Base-by-base conservation (phyloP, 2,329 filamentous ascomycete genomes). In the Aspergillus sp. region DNA sequence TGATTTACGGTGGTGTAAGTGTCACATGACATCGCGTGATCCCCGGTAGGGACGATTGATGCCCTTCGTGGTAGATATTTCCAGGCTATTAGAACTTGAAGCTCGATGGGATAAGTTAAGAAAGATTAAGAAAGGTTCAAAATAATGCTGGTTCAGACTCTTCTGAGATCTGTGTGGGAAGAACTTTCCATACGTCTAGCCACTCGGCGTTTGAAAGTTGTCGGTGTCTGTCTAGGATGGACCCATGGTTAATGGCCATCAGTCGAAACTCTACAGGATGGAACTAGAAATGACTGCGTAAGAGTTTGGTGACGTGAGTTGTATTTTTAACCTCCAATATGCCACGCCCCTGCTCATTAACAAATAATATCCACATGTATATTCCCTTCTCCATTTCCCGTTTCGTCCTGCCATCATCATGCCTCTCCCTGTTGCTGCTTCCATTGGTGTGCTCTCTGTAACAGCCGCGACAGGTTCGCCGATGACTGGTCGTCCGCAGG, bases 401-500 rank as follows among this genome's bases (percentile, higher is more conserved):
- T 24, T 6, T 16, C 18, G 6, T 22, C 20, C 18, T 11, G 6
- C 45, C 10, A 16, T 20, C 45, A 49, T 52, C 18, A 53, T 14
- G 20, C 55, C 39, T 49, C 36, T 14, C 46, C 53, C 68, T 84
- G 78, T 61, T 78, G 81, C 73, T 90, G 84, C 82, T 96, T 96
- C 92, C 94, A 98, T 67, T 87, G 87, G 75, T 92, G 88, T 58
- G 94, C 93, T 85, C 89, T 89, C 63, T 91, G 88, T 78, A 97
- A 80, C 74, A 98, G 82, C 73, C 90, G 91, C 54, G 90, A 90
- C 75, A 97, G 80, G 69, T 91, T 93, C 66, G 90, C 90, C 57
- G 90, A 89, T 73, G 91, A 89, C 78, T 91, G 87, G 75, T 97
- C 93, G 79, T 98, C 95, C 4, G 91, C 92, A 0, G 95, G 95